Evolutionary conservation across 2,329 filamentous ascomycete species (phyloP).

Genomic region (Alternaria brassicicola): DNA sequence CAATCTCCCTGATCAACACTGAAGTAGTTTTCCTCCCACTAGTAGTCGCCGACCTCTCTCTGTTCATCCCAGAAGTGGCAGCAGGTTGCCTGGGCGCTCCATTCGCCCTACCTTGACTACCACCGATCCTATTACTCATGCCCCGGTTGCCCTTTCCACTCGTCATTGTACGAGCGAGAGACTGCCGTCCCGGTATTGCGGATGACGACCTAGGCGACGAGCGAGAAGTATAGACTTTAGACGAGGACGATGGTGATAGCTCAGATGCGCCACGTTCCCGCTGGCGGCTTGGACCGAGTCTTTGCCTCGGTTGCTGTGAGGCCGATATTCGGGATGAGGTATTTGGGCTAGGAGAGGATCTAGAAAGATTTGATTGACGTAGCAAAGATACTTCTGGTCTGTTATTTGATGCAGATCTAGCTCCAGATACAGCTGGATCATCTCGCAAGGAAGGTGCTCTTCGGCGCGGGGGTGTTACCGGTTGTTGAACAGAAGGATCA

Average conservation of each 20-base stretch:
- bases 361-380: not conserved
- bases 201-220: not conserved
- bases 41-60: not conserved
- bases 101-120: not conserved
- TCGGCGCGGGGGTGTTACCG: conserved; percentile 12
- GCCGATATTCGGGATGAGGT: not conserved
- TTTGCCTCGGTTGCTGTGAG: conserved; percentile 3
- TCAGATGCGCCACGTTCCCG: conserved; percentile 14
- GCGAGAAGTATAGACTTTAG: not conserved
- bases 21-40: conserved; percentile 31
- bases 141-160: conserved; percentile 21
- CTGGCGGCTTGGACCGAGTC: not conserved
- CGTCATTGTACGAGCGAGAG: conserved; percentile 31
- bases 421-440: conserved; percentile 10
- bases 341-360: not conserved
- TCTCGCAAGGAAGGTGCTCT: not conserved
- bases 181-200: conserved; percentile 8
- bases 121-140: conserved; percentile 16
- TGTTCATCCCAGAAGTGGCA: not conserved
- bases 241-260: not conserved
- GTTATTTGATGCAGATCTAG: not conserved
- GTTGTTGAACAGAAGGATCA: not conserved
- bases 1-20: conserved; percentile 36
- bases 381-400: not conserved
- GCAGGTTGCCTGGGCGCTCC: not conserved